Base-by-base conservation (phyloP, 164 flowering plant genomes). In the Berberis vulgaris region DNA sequence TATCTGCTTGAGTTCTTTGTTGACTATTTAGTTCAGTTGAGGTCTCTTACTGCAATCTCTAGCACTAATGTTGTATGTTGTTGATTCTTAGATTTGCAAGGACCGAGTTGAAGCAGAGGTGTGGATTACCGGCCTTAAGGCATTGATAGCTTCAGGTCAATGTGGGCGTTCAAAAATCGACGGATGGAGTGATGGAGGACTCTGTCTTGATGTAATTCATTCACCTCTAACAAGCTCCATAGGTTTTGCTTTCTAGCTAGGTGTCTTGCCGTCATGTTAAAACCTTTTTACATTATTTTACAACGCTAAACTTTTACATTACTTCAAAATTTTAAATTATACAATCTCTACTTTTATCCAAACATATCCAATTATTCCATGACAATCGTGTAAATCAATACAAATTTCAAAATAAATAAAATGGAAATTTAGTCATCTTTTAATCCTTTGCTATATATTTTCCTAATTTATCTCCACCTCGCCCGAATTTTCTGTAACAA, bases 101-200 rank as follows among this genome's bases (percentile, higher is more conserved):
- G 96, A 91, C 73, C 89, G 84, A 81, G 86, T 85, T 83, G 96
- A 94, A 80, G 89, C 95, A 7, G 97, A 91, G 72, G 82, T 78
- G 79, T 94, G 99, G 99, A 84, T 94, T 73, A 86, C 91, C 56
- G 97, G 97, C 68, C 87, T 91, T 57, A 84, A 77, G 79, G 80
- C 93, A 54, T 73, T 91, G 69, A 82, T 87, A 74, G 71, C 91
- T 65, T 77, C 84, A 41, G 88, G 93, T 54, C 92, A 86, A 69
- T 82, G 83, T 77, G 97, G 93, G 41, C 95, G 97, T 57, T 87
- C 96, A 54, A 94, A 94, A 82, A 87, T 94, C 67, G 98, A 93
- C 76, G 97, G 97, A 56, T 82, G 97, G 94, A 78, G 72, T 82
- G 98, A 89, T 68, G 98, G 90, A 67, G 85, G 88, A 73, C 76